Conservation (phyloP, 805 yeast species). For the Schizosaccharomyces lindneri region DNA sequence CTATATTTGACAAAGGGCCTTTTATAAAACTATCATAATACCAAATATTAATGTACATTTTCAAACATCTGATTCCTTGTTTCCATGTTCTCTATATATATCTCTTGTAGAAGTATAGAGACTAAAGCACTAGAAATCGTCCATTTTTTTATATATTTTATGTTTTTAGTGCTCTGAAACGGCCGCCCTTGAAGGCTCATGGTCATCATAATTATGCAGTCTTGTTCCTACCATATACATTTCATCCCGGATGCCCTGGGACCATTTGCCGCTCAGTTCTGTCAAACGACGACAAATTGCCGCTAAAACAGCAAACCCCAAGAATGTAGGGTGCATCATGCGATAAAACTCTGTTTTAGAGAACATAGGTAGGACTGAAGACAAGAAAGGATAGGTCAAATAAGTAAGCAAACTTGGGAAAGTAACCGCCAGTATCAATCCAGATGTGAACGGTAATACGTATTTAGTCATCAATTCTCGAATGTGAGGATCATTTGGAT, state of each 20-base stretch:
- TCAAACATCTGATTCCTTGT: no score
- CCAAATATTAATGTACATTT: no score
- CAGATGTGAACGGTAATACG: background rate
- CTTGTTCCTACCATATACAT: slow-evolving; percentile 14
- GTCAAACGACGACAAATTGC: background rate
- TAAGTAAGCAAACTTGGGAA: background rate
- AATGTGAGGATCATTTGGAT: background rate
- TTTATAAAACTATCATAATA: no score
- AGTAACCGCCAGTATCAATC: background rate
- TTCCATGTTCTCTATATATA: no score
- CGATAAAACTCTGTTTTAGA: background rate
- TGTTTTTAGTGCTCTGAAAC: background rate
- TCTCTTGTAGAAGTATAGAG: no score
- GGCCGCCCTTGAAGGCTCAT: background rate
- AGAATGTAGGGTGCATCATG: background rate
- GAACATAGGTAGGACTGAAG: background rate
- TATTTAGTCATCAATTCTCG: background rate
- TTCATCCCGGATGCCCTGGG: slow-evolving; percentile 12
- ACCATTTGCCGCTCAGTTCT: slow-evolving; percentile 5
- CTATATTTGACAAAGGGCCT: no score
- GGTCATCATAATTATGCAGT: slow-evolving; percentile 12
- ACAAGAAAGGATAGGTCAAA: background rate
- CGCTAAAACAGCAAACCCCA: background rate
- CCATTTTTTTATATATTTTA: no score
- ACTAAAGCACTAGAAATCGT: no score